Evolutionary conservation across 2,329 filamentous ascomycete genomes (phyloP).

Genomic region (Chrysoporthe deuterocubensis): DNA sequence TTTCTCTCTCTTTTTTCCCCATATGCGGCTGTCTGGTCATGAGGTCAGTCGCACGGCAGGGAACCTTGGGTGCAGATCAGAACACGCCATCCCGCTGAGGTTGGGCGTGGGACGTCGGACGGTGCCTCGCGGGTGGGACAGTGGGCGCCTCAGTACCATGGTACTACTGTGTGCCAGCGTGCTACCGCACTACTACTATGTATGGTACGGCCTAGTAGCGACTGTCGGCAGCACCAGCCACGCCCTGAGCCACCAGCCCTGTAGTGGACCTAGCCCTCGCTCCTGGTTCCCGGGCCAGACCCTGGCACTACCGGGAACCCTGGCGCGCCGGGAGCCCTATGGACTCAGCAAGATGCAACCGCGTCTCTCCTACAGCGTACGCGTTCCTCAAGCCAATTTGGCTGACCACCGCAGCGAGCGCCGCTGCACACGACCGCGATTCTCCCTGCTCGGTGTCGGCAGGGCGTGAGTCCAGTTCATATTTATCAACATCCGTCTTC

Average conservation of each 20-base stretch:
- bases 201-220: too few relatives aligned
- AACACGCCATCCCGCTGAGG: not conserved
- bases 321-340: not conserved
- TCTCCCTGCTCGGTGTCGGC: not conserved
- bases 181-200: too few relatives aligned
- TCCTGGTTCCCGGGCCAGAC: not conserved
- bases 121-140: too few relatives aligned
- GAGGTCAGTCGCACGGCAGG: slow-evolving; percentile 3
- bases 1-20: too few relatives aligned
- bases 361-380: not conserved
- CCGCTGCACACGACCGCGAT: not conserved
- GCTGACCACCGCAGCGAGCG: not conserved
- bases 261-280: not conserved
- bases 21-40: not conserved
- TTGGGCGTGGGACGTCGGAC: not conserved
- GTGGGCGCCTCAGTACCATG: too few relatives aligned
- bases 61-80: not conserved
- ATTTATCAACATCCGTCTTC: not conserved
- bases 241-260: slow-evolving; percentile 3
- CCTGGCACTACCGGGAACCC: not conserved
- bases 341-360: not conserved
- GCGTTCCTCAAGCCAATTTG: not conserved
- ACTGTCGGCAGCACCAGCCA: not conserved
- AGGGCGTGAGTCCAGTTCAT: not conserved
- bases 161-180: too few relatives aligned